Percentiles rank a stretch among this genome's conserved stretches.
These are phyloP conservation scores for Fomitopsis betulina DNA, from an alignment of 1,284 basidiomycete species.

Conservation along the genomic window DNA sequence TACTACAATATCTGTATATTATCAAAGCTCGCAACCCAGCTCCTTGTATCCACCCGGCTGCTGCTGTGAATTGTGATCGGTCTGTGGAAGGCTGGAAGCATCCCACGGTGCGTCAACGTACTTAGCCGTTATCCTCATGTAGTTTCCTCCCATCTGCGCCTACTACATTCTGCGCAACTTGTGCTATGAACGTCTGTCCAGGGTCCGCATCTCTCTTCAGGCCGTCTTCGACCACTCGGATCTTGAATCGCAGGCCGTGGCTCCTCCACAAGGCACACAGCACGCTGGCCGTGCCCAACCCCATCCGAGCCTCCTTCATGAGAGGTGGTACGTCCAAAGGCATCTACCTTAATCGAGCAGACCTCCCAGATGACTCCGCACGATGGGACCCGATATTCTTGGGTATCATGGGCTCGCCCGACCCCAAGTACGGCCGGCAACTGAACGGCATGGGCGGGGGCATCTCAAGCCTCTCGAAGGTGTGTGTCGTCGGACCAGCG, in stretches of 20 bases:
- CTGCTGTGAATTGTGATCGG: background rate
- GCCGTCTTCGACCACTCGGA: background rate
- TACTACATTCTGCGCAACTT: background rate
- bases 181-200: background rate
- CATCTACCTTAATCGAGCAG: slow-evolving; percentile 52
- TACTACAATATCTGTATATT: slow-evolving; percentile 7
- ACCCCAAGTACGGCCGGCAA: slow-evolving; percentile 67
- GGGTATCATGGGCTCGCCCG: slow-evolving; percentile 82
- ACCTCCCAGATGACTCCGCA: slow-evolving; percentile 45
- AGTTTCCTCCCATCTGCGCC: background rate
- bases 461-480: slow-evolving; percentile 74
- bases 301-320: slow-evolving; percentile 56
- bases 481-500: slow-evolving; percentile 62
- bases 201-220: background rate
- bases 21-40: slow-evolving; percentile 5
- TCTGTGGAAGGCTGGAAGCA: too few species aligned
- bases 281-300: slow-evolving; percentile 25
- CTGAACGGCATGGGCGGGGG: slow-evolving; percentile 85
- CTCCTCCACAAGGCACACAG: background rate
- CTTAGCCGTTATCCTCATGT: background rate
- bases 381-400: slow-evolving; percentile 64
- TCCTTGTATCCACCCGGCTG: slow-evolving; percentile 5
- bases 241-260: background rate
- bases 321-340: slow-evolving; percentile 82
- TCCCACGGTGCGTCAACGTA: too few species aligned